Base-by-base conservation (phyloP, 1,139 yeast species). In the Arxiozyma telluris region DNA sequence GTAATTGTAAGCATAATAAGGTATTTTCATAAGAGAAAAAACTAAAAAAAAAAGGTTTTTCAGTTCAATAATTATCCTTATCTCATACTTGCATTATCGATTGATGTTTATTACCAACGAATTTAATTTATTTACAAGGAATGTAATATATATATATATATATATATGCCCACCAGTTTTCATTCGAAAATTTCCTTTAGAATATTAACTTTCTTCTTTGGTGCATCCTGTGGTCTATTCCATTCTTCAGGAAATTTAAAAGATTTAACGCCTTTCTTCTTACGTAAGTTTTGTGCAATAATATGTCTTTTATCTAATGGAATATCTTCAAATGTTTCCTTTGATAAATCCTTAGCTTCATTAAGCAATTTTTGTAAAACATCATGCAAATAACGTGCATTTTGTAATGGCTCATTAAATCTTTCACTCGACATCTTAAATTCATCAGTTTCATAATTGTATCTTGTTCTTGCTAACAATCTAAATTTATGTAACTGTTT, bases 291-390 rank as follows among this genome's bases (percentile, higher is more conserved):
- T 68, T 75, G 77, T 17, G 77, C 74, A 48, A 65, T 64, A 27
- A 75, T 75, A 68, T 86, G 93, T 68, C 96, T 82, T 34, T 78
- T 81, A 68, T 90, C 96, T 50, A 93, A 71, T 39, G 98, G 97
- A 45, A 93, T 74, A 64, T 88, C 96, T 48, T 77, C 75, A 62
- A 88, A 87, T 58, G 87, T 93, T 49, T 77, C 76, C 17, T 42
- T 53, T 5, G 77, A 69, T 52, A 76, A 66, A 57, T 82, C 85
- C 65, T 82, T 84, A n/a, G 96, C 75, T 62, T 83, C 91, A 21
- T 67, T 67, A 42, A 91, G 63, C 54, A 93, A 74, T 55, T 76
- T 77, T 58, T 79, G 77, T 60, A 90, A 75, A 39, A 83, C 77
- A 54, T 82, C 85, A 42, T 84, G 83, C 58, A 88, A 72, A 70